These are phyloP conservation scores for Globisporangium emineosum DNA, from an alignment of 352 stramenopile genomes.

Conservation along the genomic window DNA sequence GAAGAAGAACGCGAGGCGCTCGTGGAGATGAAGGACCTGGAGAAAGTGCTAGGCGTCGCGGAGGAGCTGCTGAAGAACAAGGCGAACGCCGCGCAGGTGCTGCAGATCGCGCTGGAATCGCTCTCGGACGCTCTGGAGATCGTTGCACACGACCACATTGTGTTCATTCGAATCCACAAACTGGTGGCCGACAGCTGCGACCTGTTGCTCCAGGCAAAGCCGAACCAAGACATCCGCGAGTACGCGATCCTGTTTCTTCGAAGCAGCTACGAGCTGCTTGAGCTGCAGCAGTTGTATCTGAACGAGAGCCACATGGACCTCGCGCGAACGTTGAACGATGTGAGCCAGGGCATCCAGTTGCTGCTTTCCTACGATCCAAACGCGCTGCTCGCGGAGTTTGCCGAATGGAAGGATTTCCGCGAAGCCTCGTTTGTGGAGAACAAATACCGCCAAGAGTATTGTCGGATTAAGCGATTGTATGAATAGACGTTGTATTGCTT, in stretches of 20 bases:
- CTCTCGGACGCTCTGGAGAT: constrained; percentile 82
- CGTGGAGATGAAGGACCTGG: constrained; percentile 48
- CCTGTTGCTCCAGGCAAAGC: constrained; percentile 61
- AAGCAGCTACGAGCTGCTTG: constrained; percentile 83
- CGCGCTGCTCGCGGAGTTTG: constrained; percentile 81
- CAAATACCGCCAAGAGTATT: constrained; percentile 87
- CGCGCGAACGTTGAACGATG: constrained; percentile 88
- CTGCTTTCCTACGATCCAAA: constrained; percentile 86
- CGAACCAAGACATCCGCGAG: constrained; percentile 65
- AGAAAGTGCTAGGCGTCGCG: constrained; percentile 53
- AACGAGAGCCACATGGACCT: constrained; percentile 91
- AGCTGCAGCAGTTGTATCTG: constrained; percentile 81
- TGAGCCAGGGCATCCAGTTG: constrained; percentile 89
- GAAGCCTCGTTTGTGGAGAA: constrained; percentile 89
- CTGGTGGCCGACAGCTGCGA: constrained; percentile 91
- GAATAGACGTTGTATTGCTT: constrained; percentile 44
- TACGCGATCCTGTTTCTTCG: constrained; percentile 87
- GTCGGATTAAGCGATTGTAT: constrained; percentile 90
- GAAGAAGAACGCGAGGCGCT: constrained; percentile 13
- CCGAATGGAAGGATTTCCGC: constrained; percentile 84
- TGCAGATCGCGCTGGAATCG: constrained; percentile 71
- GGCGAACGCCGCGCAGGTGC: constrained; percentile 42
- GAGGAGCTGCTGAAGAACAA: constrained; percentile 63
- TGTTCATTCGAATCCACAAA: constrained; percentile 89
- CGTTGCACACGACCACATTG: constrained; percentile 79